Conservation (phyloP, 1,284 basidiomycete genomes). For the Leccinum griseonigrum region DNA sequence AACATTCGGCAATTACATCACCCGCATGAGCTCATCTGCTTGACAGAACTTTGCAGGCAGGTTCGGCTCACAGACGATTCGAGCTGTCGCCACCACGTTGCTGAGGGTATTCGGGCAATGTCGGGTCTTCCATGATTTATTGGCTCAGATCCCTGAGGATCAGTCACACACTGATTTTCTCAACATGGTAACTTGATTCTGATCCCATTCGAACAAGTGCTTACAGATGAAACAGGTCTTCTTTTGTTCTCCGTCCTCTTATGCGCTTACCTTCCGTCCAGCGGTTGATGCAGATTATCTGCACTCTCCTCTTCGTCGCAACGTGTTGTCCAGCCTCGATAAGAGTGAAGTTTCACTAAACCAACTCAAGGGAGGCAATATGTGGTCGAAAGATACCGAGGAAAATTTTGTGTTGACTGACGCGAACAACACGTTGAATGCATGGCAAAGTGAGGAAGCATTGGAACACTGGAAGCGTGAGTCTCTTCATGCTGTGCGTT, state of each 20-base stretch:
- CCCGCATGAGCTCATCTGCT: constrained; percentile 21
- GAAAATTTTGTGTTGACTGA: constrained; percentile 56
- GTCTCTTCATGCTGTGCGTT: constrained; percentile 27
- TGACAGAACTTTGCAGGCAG: constrained; percentile 72
- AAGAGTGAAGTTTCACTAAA: constrained; percentile 55
- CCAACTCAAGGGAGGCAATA: constrained; percentile 40
- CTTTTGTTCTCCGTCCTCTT: constrained; percentile 67
- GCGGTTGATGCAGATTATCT: constrained; percentile 57
- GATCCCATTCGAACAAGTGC: neutral
- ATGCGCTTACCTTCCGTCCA: constrained; percentile 63
- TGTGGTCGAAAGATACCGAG: constrained; percentile 36
- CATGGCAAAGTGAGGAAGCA: constrained; percentile 60
- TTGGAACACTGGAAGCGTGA: constrained; percentile 75
- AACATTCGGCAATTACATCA: neutral
- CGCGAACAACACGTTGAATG: constrained; percentile 53
- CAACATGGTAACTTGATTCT: constrained; percentile 61
- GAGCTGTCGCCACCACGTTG: constrained; percentile 69
- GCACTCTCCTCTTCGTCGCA: constrained; percentile 60
- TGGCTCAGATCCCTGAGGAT: constrained; percentile 42
- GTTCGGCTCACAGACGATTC: constrained; percentile 59
- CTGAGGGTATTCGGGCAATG: constrained; percentile 68
- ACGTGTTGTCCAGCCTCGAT: constrained; percentile 44
- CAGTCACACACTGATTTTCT: constrained; percentile 55
- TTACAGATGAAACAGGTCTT: constrained; percentile 53
- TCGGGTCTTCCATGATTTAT: constrained; percentile 75